Conservation (phyloP, 169 alveolate species). For the Eimeria sp. region DNA sequence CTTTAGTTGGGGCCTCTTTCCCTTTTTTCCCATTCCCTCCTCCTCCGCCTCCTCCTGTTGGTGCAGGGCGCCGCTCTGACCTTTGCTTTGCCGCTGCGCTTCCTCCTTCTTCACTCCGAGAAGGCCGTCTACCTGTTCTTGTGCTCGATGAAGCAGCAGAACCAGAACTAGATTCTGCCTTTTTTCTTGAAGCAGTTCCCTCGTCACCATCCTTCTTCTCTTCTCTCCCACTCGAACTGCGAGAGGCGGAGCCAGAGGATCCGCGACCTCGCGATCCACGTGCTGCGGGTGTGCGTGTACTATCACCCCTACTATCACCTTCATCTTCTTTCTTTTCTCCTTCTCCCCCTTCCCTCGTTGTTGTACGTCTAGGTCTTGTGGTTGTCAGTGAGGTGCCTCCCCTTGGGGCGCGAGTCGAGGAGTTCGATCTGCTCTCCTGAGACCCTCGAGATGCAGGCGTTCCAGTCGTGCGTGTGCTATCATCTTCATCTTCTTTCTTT, state of each 20-base stretch:
- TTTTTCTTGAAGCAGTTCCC: neutral
- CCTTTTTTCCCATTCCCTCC: neutral
- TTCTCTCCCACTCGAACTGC: neutral
- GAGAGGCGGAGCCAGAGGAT: neutral
- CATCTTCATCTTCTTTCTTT: neutral
- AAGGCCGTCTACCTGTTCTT: neutral
- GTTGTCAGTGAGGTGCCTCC: slow-evolving; percentile 5
- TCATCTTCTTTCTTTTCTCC: neutral
- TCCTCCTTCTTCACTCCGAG: slow-evolving; percentile 1
- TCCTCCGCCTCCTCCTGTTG: neutral
- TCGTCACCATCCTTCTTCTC: neutral
- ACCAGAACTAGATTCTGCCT: neutral
- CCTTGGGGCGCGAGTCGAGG: slow-evolving; percentile 5
- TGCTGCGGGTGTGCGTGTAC: neutral
- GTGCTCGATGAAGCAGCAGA: neutral
- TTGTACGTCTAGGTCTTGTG: neutral
- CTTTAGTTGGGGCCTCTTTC: neutral
- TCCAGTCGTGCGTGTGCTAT: neutral
- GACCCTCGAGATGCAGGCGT: neutral
- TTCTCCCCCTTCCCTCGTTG: neutral
- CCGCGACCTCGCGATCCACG: slow-evolving; percentile 1
- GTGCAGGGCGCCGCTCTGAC: neutral
- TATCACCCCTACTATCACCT: neutral
- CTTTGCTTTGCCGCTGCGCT: slow-evolving; percentile 5
- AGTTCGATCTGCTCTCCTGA: neutral